Evolutionary conservation across 2,329 filamentous ascomycete genomes (phyloP).

Genomic region (Aspergillus tamarii): DNA sequence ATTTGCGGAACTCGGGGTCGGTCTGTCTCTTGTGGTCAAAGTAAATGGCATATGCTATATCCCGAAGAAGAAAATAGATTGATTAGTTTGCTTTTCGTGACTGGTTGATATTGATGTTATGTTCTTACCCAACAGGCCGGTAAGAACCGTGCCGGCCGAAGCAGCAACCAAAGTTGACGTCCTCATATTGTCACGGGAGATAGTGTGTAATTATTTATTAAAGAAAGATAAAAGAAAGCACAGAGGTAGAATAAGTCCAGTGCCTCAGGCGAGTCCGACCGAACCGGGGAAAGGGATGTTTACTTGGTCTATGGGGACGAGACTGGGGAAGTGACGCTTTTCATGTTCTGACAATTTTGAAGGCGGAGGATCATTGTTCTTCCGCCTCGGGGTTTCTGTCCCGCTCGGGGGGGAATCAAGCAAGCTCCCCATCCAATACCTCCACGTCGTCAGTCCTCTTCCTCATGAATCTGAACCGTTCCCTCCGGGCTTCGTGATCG

Average conservation of each 20-base stretch:
- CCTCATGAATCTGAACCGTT: constrained; percentile 13
- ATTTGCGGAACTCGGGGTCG: constrained; percentile 65
- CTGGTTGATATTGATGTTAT: background rate
- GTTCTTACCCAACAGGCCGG: constrained; percentile 57
- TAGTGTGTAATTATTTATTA: background rate
- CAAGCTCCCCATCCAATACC: constrained; percentile 9
- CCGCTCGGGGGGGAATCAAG: constrained; percentile 22
- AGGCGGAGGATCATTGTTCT: constrained; percentile 38
- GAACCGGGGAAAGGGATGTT: background rate
- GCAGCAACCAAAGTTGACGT: constrained; percentile 62
- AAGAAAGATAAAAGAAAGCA: constrained; percentile 13
- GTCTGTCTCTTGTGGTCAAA: constrained; percentile 68
- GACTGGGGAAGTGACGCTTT: constrained; percentile 8
- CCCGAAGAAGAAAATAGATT: background rate
- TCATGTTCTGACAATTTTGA: constrained; percentile 33
- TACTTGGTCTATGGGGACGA: background rate
- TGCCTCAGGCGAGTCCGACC: background rate
- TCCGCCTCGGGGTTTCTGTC: constrained; percentile 41
- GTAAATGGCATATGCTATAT: constrained; percentile 64
- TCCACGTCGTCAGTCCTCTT: constrained; percentile 13
- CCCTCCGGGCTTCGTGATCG: background rate
- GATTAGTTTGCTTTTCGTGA: constrained; percentile 12
- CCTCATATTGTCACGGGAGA: constrained; percentile 48
- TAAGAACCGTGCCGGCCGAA: constrained; percentile 61
- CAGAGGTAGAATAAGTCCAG: background rate